A percentile compares a stretch with the other conserved stretches of the same genome.
Evolutionary conservation across 805 yeast species (phyloP).

Genomic region (Wickerhamomyces strasburgensis): DNA sequence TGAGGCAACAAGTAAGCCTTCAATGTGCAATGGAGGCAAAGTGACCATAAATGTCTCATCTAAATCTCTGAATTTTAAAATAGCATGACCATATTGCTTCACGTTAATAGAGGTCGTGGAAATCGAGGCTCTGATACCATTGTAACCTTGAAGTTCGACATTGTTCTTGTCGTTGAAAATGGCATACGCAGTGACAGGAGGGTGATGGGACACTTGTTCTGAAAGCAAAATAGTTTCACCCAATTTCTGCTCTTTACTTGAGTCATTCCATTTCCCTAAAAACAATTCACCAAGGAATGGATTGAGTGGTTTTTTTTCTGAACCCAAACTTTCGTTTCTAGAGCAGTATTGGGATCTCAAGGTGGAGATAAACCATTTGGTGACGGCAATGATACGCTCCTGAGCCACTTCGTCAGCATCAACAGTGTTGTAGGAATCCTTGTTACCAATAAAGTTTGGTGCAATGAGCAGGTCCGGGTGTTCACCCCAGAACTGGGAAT

Average conservation of each 20-base stretch:
- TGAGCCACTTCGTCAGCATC: slow-evolving; percentile 43
- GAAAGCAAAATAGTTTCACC: slow-evolving; percentile 79
- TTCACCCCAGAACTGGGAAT: slow-evolving; percentile 95
- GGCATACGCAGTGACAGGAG: slow-evolving; percentile 93
- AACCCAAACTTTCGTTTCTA: slow-evolving; percentile 86
- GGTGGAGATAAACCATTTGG: slow-evolving; percentile 88
- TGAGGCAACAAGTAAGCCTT: slow-evolving; percentile 83
- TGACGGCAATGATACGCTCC: slow-evolving; percentile 73
- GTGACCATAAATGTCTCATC: slow-evolving; percentile 72
- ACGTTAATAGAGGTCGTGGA: slow-evolving; percentile 75
- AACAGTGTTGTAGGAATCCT: slow-evolving; percentile 12
- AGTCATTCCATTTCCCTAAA: slow-evolving; percentile 79
- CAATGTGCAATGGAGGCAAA: slow-evolving; percentile 93
- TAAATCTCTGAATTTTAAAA: slow-evolving; percentile 57
- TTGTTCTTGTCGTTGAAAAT: slow-evolving; percentile 68
- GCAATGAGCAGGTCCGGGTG: slow-evolving; percentile 79
- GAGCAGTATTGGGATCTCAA: slow-evolving; percentile 91
- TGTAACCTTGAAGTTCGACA: slow-evolving; percentile 78
- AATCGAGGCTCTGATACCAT: slow-evolving; percentile 81
- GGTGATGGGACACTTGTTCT: slow-evolving; percentile 97
- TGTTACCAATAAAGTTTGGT: slow-evolving; percentile 49
- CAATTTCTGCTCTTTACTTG: slow-evolving; percentile 38
- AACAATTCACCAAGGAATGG: slow-evolving; percentile 95
- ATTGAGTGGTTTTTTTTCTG: slow-evolving; percentile 94
- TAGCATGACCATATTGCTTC: slow-evolving; percentile 89